Evolutionary conservation across 1,139 yeast species (phyloP), one percentile per base, ranked within the genome.

Genomic region (Geotrichum fermentans): DNA sequence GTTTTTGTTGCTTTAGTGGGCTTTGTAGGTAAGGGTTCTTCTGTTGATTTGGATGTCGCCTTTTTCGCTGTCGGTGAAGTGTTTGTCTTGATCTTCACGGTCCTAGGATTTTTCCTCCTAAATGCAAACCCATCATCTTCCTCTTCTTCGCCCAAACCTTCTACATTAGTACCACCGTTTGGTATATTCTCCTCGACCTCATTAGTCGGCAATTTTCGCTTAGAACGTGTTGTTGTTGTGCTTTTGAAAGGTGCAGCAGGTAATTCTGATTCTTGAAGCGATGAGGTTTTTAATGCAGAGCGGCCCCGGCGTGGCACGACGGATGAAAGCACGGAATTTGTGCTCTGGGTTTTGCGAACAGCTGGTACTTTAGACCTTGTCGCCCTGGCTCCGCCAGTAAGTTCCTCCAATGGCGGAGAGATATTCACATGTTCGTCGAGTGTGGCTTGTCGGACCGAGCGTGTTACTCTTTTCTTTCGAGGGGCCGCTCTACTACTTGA

Each of bases 121-220:
- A 55, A 55, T 22, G 52, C 58, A 49, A 56, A 53, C 10, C 56
- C 60, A 30, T 57, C 59, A 32, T 56, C 58, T 24, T 52, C 56
- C 30, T 56, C 58, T 21, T 37, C 47, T 14, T 37, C 47, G 4
- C 41, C 36, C 16, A 21, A 16, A n/a, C 14, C 32, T 14, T 37
- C 38, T 1, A 22, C 22, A 16, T 44, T 42, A 14, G 47, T 37
- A 16, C 38, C 47, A 20, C 30, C 47, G 11, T 35, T 34, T 2
- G 10, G 7, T 7, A 14, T 28, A 11, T 37, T 24, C 6, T 2
- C 22, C 20, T 30, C n/a, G 13, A 21, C 7, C 40, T 37, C 36
- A 8, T n/a, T 20, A 11, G 29, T 30, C 26, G 37, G 24, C 20
- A 3, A 17, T 29, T 26, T 20, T 20, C 41, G 40, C 17, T 43